These are phyloP conservation scores for Talaromyces thailandensis DNA, from an alignment of 495 filamentous ascomycete genomes.

Conservation along the genomic window DNA sequence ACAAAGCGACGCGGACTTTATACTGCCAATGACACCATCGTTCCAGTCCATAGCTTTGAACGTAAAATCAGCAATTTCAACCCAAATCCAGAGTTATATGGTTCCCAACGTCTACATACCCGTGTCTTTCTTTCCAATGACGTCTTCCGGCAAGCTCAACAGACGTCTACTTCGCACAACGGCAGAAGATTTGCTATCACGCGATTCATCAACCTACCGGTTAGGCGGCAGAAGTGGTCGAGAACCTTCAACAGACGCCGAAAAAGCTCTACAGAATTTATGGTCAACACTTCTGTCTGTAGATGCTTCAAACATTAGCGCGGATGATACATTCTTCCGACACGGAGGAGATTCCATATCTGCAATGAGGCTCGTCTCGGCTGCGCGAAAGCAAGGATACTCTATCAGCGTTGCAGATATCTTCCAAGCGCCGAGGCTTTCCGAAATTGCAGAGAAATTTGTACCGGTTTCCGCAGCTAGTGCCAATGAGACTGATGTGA, in stretches of 20 bases:
- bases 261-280: slow-evolving; percentile 20
- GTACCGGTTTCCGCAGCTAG: neutral
- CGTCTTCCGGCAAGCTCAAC: slow-evolving; percentile 43
- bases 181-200: slow-evolving; percentile 9
- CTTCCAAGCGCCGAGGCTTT: slow-evolving; percentile 22
- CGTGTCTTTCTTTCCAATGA: slow-evolving; percentile 41
- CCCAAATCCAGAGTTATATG: slow-evolving; percentile 36
- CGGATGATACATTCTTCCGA: slow-evolving; percentile 18
- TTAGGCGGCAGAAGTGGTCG: slow-evolving; percentile 3
- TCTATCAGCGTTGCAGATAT: slow-evolving; percentile 26
- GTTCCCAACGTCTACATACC: slow-evolving; percentile 52
- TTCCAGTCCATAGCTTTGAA: slow-evolving; percentile 10
- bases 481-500: neutral
- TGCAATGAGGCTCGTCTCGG: slow-evolving; percentile 26
- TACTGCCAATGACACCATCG: slow-evolving; percentile 9
- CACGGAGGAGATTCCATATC: slow-evolving; percentile 24
- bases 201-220: slow-evolving; percentile 8
- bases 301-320: slow-evolving; percentile 11
- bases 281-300: slow-evolving; percentile 26
- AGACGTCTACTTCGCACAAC: slow-evolving; percentile 11
- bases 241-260: slow-evolving; percentile 9
- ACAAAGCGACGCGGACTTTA: slow-evolving; percentile 6
- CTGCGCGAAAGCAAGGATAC: slow-evolving; percentile 19
- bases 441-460: slow-evolving; percentile 22
- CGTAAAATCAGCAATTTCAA: slow-evolving; percentile 14